phyloP scores from a whole-genome alignment of 164 flowering plant genomes.

The Cinnamomum micranthum region DNA sequence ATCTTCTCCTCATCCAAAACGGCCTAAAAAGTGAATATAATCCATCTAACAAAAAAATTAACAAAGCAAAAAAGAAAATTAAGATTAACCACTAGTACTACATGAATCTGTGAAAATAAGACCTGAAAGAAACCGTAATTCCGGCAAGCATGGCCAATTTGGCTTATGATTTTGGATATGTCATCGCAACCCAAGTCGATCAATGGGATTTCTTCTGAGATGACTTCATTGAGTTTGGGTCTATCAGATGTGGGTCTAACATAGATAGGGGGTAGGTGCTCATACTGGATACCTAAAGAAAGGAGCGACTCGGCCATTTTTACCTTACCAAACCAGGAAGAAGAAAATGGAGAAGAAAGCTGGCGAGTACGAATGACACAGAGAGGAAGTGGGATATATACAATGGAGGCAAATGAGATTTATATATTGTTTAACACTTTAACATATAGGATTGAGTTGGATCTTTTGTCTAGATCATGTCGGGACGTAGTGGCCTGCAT shows the following conservation, averaged over 20 bases:
- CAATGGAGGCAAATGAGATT: too few relatives aligned
- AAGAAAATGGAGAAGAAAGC: neutral
- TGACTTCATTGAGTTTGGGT: conserved; percentile 53
- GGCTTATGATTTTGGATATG: conserved; percentile 18
- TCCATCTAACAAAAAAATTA: neutral
- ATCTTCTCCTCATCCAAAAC: too few relatives aligned
- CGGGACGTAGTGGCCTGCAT: too few relatives aligned
- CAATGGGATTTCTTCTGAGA: conserved; percentile 42
- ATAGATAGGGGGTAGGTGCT: conserved; percentile 23
- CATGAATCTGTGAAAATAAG: neutral
- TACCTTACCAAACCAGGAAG: neutral
- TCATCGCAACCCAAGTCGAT: conserved; percentile 43
- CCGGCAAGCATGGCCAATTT: conserved; percentile 50
- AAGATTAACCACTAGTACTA: neutral
- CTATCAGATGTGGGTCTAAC: conserved; percentile 61
- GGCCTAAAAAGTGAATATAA: too few relatives aligned
- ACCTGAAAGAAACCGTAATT: conserved; percentile 66
- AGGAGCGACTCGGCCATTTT: conserved; percentile 5
- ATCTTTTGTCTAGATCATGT: neutral
- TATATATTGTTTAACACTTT: too few relatives aligned
- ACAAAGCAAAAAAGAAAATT: neutral
- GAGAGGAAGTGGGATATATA: too few relatives aligned
- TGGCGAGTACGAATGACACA: too few relatives aligned
- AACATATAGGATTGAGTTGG: neutral
- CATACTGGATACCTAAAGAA: neutral